These are phyloP conservation scores for Amesomyces nigricolor DNA, from an alignment of 2,329 filamentous ascomycete species.

Conservation along the genomic window DNA sequence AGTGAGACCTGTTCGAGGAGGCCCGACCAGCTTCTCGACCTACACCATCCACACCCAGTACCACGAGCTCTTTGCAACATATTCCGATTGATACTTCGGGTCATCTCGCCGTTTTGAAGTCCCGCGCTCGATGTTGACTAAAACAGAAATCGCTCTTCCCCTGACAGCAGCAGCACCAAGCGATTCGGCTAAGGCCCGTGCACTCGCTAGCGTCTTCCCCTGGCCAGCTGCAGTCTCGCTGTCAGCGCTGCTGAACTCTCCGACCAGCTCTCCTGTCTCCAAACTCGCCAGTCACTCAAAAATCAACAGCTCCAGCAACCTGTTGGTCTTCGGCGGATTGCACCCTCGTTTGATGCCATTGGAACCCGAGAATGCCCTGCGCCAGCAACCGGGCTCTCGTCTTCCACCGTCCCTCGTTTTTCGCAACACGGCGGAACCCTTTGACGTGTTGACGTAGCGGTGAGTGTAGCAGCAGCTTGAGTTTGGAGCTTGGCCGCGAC, in stretches of 20 bases:
- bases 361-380: slow-evolving; percentile 21
- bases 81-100: not conserved
- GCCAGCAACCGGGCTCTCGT: slow-evolving; percentile 13
- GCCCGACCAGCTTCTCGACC: too few species aligned
- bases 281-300: slow-evolving; percentile 11
- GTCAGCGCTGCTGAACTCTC: slow-evolving; percentile 1
- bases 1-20: too few species aligned
- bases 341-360: slow-evolving; percentile 25
- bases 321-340: slow-evolving; percentile 17
- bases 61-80: too few species aligned
- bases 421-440: slow-evolving; percentile 10
- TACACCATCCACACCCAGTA: too few species aligned
- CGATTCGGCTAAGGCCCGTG: slow-evolving; percentile 13
- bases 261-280: not conserved
- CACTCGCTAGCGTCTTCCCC: slow-evolving; percentile 12
- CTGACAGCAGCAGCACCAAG: not conserved
- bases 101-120: not conserved
- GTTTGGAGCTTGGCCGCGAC: slow-evolving; percentile 12
- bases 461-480: slow-evolving; percentile 10
- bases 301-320: slow-evolving; percentile 16
- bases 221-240: slow-evolving; percentile 10
- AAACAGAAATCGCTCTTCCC: not conserved
- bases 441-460: slow-evolving; percentile 21
- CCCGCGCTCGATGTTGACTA: not conserved
- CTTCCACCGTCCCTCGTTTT: slow-evolving; percentile 19